Conservation (phyloP, 768 basidiomycete genomes). For the Cystoderma amianthinum region DNA sequence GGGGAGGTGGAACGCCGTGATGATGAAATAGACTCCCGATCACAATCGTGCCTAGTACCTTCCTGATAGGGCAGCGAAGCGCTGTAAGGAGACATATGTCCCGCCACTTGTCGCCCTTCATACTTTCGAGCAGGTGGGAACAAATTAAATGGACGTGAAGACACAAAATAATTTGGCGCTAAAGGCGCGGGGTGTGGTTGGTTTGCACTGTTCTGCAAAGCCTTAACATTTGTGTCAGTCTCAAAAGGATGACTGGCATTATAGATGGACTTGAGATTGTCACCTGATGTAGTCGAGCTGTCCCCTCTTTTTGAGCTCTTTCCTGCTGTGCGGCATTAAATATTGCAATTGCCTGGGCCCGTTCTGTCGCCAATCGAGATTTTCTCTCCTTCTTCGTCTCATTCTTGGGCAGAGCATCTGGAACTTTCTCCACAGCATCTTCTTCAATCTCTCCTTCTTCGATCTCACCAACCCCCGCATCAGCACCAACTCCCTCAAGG, state of each 20-base stretch:
- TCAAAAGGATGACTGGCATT: constrained; percentile 26
- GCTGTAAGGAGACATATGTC: constrained; percentile 89
- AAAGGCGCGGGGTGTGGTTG: constrained; percentile 20
- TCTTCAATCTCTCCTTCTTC: constrained; percentile 46
- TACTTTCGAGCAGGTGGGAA: too few species aligned
- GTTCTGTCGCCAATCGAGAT: constrained; percentile 17
- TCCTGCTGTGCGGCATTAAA: constrained; percentile 4
- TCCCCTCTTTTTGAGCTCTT: constrained; percentile 1
- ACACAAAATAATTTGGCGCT: too few species aligned
- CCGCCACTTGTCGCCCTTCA: too few species aligned
- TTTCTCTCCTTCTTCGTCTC: constrained; percentile 22
- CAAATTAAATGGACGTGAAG: constrained; percentile 88
- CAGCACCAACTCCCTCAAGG: constrained; percentile 30
- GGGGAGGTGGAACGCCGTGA: too few species aligned
- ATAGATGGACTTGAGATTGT: constrained; percentile 30
- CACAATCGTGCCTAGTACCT: too few species aligned
- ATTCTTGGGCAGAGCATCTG: constrained; percentile 17
- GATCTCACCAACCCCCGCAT: constrained; percentile 33
- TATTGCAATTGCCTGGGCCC: constrained; percentile 5
- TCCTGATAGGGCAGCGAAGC: constrained; percentile 80
- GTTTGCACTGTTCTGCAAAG: constrained; percentile 9
- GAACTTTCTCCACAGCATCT: constrained; percentile 25
- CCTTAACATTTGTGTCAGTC: too few species aligned
- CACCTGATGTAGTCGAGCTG: too few species aligned
- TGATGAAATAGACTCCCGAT: too few species aligned